Percentiles rank a stretch among this genome's conserved stretches.
These are phyloP conservation scores for Metschnikowia santaceciliae DNA, from an alignment of 805 yeast species.

Conservation along the genomic window DNA sequence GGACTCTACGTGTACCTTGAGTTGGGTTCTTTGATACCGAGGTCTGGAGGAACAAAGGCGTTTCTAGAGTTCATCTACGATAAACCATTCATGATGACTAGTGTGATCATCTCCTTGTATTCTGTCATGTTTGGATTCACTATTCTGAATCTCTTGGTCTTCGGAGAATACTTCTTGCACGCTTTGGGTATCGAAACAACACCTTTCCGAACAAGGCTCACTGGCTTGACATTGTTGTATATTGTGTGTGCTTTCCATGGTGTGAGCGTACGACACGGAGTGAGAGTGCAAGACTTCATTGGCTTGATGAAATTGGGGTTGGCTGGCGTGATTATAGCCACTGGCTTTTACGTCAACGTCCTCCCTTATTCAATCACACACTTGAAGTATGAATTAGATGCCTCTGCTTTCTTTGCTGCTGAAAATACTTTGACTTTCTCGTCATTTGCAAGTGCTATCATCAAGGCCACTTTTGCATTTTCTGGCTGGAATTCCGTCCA, in stretches of 20 bases:
- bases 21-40: slow-evolving; percentile 64
- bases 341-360: slow-evolving; percentile 55
- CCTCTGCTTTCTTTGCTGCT: slow-evolving; percentile 28
- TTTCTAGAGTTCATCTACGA: slow-evolving; percentile 65
- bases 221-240: slow-evolving; percentile 29
- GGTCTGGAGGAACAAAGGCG: slow-evolving; percentile 74
- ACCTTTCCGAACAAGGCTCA: slow-evolving; percentile 30
- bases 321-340: slow-evolving; percentile 49
- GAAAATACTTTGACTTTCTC: slow-evolving; percentile 37
- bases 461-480: slow-evolving; percentile 56
- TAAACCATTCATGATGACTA: slow-evolving; percentile 53
- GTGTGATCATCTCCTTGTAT: slow-evolving; percentile 47
- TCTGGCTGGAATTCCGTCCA: slow-evolving; percentile 65
- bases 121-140: slow-evolving; percentile 54
- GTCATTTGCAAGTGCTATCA: slow-evolving; percentile 50
- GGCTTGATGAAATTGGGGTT: slow-evolving; percentile 59
- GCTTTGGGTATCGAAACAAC: slow-evolving; percentile 41
- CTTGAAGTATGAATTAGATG: slow-evolving; percentile 40
- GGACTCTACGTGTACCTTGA: slow-evolving; percentile 67
- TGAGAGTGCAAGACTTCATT: slow-evolving; percentile 55
- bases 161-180: slow-evolving; percentile 56
- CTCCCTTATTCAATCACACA: slow-evolving; percentile 44
- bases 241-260: slow-evolving; percentile 48
- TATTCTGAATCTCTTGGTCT: slow-evolving; percentile 52
- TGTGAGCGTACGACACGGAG: slow-evolving; percentile 55